Evolutionary conservation across 202 grass and related monocot genomes (phyloP).

Genomic region (Digitaria exilis): DNA sequence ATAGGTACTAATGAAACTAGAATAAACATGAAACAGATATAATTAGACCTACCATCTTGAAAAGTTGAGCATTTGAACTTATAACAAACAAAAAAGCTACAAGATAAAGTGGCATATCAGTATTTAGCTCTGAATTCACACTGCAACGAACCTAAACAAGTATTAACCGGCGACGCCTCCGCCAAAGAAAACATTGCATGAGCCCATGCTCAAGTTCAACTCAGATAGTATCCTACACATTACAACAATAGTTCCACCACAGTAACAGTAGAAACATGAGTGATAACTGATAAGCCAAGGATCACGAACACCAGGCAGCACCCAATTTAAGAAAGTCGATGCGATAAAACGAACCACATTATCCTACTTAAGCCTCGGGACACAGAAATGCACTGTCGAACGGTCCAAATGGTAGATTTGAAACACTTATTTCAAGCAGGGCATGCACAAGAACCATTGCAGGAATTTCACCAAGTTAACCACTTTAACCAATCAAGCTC

Average conservation of each 20-base stretch:
- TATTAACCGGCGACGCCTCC: neutral
- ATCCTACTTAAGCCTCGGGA: neutral
- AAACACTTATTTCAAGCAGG: neutral
- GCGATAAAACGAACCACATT: neutral
- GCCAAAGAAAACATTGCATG: neutral
- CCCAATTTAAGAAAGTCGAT: neutral
- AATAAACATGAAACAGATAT: neutral
- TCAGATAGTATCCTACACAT: neutral
- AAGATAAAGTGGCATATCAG: too few relatives aligned
- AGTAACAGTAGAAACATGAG: neutral
- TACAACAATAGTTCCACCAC: neutral
- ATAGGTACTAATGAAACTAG: neutral
- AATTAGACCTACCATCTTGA: neutral
- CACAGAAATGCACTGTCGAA: neutral
- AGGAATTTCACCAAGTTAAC: neutral
- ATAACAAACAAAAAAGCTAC: neutral
- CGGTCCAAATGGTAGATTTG: neutral
- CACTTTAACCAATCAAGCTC: neutral
- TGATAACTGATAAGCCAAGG: neutral
- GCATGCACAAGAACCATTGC: neutral
- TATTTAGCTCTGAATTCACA: neutral
- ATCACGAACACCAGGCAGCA: neutral
- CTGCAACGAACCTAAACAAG: neutral
- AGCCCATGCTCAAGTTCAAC: neutral
- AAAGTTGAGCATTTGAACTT: neutral